Evolutionary conservation across 139 green algal genomes (phyloP), one percentile per base, ranked within the genome.

Genomic region (Ettlia oleoabundans): DNA sequence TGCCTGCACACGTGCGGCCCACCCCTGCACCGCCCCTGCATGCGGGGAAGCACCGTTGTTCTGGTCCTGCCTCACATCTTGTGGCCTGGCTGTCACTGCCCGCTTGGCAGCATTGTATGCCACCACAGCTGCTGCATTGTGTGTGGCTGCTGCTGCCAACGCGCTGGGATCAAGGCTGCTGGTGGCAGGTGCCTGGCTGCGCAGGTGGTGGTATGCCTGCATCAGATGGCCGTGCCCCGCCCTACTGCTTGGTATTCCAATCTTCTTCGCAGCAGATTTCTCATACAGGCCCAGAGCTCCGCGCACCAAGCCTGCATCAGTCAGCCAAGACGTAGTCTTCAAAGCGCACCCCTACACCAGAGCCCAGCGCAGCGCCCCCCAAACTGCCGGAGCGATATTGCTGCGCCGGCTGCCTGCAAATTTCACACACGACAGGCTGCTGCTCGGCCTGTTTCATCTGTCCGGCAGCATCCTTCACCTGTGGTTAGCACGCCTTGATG

Each of bases 261-360:
- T 43, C 41, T 74, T 33, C 70, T 87, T 87, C 18, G 76, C 79
- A 19, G 84, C 83, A 15, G 43, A 42, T 3, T 38, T 72, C 66
- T 95, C 91, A 26, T 90, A 87, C 18, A 95, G 86, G 9, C 92
- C 92, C 51, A 95, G 85, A n/a, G 83, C 87, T 1, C 72, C 70
- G n/a, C 87, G 87, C 2, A 94, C 77, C 22, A 67, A 42, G 47
- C 87, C 82, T 80, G 73, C 53, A 65, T 9, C 47, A 24, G 18
- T 24, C 10, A 2, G 0, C 18, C 2, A 15, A 2, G 22, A n/a
- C n/a, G n/a, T n/a, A n/a, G n/a, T n/a, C n/a, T n/a, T n/a, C n/a
- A n/a, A n/a, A n/a, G n/a, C n/a, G n/a, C n/a, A n/a, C n/a, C n/a
- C n/a, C n/a, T n/a, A n/a, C n/a, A n/a, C n/a, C n/a, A n/a, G n/a